Conservation (phyloP, 2,329 filamentous ascomycete species). For the Penicillium oxalicum region DNA sequence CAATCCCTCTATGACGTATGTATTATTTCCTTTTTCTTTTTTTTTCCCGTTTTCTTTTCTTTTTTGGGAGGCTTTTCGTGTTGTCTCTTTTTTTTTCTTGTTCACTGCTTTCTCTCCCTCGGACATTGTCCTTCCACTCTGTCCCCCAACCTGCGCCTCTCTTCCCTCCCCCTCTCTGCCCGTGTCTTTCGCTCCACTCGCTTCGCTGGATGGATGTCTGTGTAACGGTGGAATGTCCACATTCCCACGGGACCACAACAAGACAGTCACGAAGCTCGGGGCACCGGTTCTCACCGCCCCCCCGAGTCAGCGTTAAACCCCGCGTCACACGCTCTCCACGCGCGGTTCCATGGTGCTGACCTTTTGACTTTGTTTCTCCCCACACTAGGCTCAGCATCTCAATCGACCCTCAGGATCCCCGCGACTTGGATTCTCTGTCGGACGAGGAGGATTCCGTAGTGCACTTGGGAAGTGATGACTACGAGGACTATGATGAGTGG, state of each 20-base stretch:
- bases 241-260: no score
- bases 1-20: slow-evolving; percentile 22
- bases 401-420: slow-evolving; percentile 35
- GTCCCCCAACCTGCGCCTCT: not conserved
- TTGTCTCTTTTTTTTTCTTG: no score
- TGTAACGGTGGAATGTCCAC: no score
- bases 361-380: not conserved
- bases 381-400: slow-evolving; percentile 38
- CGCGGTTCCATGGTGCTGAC: not conserved
- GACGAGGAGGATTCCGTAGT: slow-evolving; percentile 44
- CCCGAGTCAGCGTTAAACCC: not conserved
- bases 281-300: not conserved
- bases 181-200: slow-evolving; percentile 4
- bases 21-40: slow-evolving; percentile 10
- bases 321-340: not conserved
- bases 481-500: slow-evolving; percentile 38
- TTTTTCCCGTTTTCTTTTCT: not conserved
- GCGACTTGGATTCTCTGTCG: slow-evolving; percentile 36
- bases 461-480: slow-evolving; percentile 39
- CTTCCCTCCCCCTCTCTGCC: not conserved
- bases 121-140: no score
- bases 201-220: not conserved
- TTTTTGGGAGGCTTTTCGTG: no score
- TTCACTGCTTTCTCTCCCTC: no score
- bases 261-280: no score